phyloP scores from a whole-genome alignment of 345 rosid species.

The Citrus inodora region DNA sequence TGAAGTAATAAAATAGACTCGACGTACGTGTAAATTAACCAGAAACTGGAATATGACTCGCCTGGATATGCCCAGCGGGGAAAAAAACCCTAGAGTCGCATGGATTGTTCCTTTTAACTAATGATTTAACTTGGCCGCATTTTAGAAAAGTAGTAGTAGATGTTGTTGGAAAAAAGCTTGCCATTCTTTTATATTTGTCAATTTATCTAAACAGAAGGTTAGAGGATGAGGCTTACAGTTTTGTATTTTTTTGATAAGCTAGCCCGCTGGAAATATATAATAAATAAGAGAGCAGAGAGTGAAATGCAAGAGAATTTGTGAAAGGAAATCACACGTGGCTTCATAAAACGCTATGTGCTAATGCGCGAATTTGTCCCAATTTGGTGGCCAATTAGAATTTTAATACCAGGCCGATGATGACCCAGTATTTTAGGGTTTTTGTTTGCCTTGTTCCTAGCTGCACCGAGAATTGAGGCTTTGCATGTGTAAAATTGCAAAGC shows the following conservation, averaged over 20 bases:
- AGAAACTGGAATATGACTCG: not conserved
- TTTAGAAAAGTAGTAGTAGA: not conserved
- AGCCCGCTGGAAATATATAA: not conserved
- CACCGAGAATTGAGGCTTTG: not conserved
- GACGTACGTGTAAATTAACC: not conserved
- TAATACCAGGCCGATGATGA: not conserved
- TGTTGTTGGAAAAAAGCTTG: constrained; percentile 5
- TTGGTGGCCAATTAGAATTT: not conserved
- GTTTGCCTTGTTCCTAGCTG: not conserved
- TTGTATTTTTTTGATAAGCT: not conserved
- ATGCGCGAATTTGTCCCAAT: not conserved
- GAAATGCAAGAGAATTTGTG: not conserved
- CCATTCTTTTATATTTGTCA: constrained; percentile 8
- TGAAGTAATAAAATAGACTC: no score
- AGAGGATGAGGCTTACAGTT: not conserved
- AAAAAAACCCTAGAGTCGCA: constrained; percentile 20
- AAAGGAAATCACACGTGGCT: not conserved
- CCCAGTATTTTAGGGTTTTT: constrained; percentile 11
- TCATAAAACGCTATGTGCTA: not conserved
- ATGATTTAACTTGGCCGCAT: constrained; percentile 3
- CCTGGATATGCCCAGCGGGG: constrained; percentile 25
- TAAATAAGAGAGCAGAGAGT: not conserved
- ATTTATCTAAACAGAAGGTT: not conserved
- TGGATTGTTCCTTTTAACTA: constrained; percentile 3
- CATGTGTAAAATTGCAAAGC: no score